Base-by-base conservation (phyloP, 192 early-diverging fungal genomes). In the Coemansia biformis region DNA sequence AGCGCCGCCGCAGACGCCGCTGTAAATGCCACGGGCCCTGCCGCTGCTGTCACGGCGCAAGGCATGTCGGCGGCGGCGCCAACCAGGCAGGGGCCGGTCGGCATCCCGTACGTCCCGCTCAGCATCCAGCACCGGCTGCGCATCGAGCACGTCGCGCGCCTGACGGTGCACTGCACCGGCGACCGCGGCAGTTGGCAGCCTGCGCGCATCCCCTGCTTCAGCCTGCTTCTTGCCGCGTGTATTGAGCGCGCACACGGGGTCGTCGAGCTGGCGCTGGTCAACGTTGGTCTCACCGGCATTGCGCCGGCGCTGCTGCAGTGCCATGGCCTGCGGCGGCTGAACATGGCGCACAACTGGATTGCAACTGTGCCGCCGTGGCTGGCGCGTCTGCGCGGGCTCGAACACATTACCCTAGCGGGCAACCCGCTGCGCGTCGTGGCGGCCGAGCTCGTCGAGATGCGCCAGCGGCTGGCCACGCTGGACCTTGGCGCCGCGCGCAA, bases 271-370 rank as follows among this genome's bases (percentile, higher is more conserved):
- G 15, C 47, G 43, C 61, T 75, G 48, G 46, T 75, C 17, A 75
- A 75, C 41, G 35, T 75, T 2, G 72, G 72, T 4, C 61, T 75
- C 28, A 57, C 48, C 1, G 34, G 28, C 34, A 50, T 75, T 24
- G 59, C 61, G 17, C 43, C 36, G 14, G 29, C 54, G 28, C 16
- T 63, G 15, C 32, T 35, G 35, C 24, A 31, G 21, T 65, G 62
- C 36, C 51, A 19, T 11, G 63, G 58, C 6, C 60, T 75, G 55
- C 55, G 32, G 11, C 43, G 57, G 22, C 72, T 75, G 32, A 49
- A 75, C 44, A 46, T 75, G 65, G 66, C 72, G 40, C 66, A 75
- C 65, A 75, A 75, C 57, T 75, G 72, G 72, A 59, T 75, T 13
- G 39, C 7, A 29, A 22, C 51, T 0, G 66, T 63, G 28, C 72